phyloP scores from a whole-genome alignment of 2,329 filamentous ascomycete genomes.

The Ophiostoma australiae region DNA sequence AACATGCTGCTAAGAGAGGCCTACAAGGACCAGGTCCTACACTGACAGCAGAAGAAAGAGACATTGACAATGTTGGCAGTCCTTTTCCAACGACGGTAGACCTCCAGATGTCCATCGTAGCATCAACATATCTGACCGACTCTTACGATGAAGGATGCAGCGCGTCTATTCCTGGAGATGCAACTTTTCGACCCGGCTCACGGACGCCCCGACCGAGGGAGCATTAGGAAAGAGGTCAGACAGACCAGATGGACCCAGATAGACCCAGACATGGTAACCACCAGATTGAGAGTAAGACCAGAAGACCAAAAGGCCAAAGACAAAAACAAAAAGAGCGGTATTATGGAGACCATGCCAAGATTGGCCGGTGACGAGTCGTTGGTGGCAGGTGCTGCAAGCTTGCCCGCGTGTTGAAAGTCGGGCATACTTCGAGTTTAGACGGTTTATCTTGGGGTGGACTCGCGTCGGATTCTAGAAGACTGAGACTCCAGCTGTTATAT shows the following conservation, averaged over 20 bases:
- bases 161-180: not conserved
- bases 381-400: slow-evolving; percentile 17
- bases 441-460: not conserved
- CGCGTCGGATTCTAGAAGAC: not conserved
- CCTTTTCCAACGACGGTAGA: not conserved
- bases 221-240: not conserved
- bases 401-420: slow-evolving; percentile 16
- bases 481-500: not conserved
- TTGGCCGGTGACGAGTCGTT: slow-evolving; percentile 22
- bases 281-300: not conserved
- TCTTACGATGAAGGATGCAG: not conserved
- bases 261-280: not conserved
- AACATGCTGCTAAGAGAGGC: not conserved
- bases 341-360: slow-evolving; percentile 18
- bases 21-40: not conserved
- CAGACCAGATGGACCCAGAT: not conserved
- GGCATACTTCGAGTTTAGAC: not conserved
- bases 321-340: not conserved
- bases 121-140: not conserved
- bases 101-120: not conserved
- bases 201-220: not conserved
- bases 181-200: not conserved
- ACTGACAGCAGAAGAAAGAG: not conserved
- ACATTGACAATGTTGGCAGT: not conserved
- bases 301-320: not conserved